A percentile compares a stretch with the other conserved stretches of the same genome.
Evolutionary conservation across 306 rosid species (phyloP).

Genomic region (Quercus rubra): DNA sequence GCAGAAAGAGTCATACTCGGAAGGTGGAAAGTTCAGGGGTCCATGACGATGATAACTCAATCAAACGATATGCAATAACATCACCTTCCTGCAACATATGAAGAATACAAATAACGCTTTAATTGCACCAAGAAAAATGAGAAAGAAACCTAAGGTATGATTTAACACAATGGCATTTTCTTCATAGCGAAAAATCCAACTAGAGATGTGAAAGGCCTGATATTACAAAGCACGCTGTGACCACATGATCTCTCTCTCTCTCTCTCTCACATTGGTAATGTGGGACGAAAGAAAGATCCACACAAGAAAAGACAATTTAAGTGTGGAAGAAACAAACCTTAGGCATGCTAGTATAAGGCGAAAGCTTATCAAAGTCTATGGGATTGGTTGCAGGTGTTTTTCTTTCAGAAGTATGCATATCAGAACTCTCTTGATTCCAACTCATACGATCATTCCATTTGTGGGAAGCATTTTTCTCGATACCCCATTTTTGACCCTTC

Average conservation of each 20-base stretch:
- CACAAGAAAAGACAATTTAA: not conserved
- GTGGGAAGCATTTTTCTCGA: conserved; percentile 46
- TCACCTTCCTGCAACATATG: conserved; percentile 62
- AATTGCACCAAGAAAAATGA: not conserved
- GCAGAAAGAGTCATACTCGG: conserved; percentile 53
- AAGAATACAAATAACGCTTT: conserved; percentile 3
- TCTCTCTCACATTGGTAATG: not conserved
- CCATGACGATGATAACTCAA: conserved; percentile 87
- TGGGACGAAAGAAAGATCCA: not conserved
- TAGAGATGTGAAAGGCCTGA: not conserved
- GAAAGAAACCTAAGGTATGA: not conserved
- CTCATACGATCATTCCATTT: conserved; percentile 36
- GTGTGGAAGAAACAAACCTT: conserved; percentile 50
- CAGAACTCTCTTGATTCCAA: conserved; percentile 34
- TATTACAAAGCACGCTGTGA: not conserved
- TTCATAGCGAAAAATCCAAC: not conserved
- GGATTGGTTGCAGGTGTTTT: conserved; percentile 25
- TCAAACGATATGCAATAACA: conserved; percentile 75
- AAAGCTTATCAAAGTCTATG: conserved; percentile 62
- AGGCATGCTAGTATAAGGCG: conserved; percentile 53
- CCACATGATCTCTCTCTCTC: too few species aligned
- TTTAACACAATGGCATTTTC: not conserved
- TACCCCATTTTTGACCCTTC: conserved; percentile 96
- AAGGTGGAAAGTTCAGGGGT: conserved; percentile 83
- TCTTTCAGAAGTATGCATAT: conserved; percentile 29